Base-by-base conservation (phyloP, 805 yeast genomes). In the Pachysolen tannophilus region DNA sequence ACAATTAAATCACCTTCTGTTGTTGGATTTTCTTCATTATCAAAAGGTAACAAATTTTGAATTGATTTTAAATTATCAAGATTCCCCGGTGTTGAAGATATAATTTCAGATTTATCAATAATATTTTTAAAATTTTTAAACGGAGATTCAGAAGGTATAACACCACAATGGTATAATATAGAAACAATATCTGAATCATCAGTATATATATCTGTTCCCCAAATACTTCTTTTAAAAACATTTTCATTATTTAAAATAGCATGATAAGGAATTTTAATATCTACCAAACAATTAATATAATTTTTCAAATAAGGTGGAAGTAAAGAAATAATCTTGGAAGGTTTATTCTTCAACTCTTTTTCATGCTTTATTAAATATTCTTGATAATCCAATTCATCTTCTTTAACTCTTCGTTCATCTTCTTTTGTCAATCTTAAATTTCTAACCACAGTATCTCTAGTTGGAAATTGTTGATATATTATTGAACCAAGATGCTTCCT, bases 161-260 rank as follows among this genome's bases (percentile, higher is more conserved):
- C 58, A 1, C 96, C 96, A 41, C 77, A 61, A 48, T 92, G 97
- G 42, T 75, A 70, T 34, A 90, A 59, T 0, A 78, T 81, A 5
- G 83, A 66, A 25, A 90, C 66, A 2, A 88, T 61, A 54, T 90
- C 95, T 1, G 95, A 82, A 55, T 90, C 98, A 56, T 92, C 97
- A 1, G 97, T 84, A 56, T 90, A 92, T 1, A 92, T 65, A 29
- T 88, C 95, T 2, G 88, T 72, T 2, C 98, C 98, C 97, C 97
- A 90, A 2, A 87, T 43, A 30, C 71, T 68, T 33, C 75, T 60
- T 20, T 80, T 72, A 24, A 46, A 49, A 10, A 60, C 63, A 33
- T 74, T 64, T 20, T 60, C 63, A 33, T 62, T 63, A 25, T 57
- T 48, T 28, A 63, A 58, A 6, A 57, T 48, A n/a, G 45, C 38